These are phyloP conservation scores for Lactarius deliciosus DNA, from an alignment of 768 basidiomycete genomes.

Conservation along the genomic window DNA sequence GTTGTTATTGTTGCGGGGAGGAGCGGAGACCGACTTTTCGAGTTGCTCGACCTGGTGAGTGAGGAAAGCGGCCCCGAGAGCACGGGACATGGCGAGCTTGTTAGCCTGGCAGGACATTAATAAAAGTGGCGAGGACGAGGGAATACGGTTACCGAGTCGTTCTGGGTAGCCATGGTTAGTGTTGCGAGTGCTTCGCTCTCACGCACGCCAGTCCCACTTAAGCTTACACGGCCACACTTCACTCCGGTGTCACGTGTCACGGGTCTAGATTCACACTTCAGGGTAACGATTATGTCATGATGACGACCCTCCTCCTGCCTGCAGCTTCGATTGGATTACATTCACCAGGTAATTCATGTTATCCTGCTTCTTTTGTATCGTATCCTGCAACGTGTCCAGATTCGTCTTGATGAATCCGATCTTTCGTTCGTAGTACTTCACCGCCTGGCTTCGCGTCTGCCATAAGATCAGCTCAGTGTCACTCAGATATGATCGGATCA, in stretches of 20 bases:
- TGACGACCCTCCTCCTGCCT: constrained; percentile 25
- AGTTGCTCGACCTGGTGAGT: constrained; percentile 87
- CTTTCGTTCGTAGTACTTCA: constrained; percentile 79
- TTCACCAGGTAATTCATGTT: constrained; percentile 74
- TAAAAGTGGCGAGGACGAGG: neutral
- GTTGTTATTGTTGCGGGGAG: constrained; percentile 38
- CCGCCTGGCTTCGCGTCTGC: constrained; percentile 81
- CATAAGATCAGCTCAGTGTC: neutral
- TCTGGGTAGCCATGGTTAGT: neutral
- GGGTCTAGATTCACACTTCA: neutral
- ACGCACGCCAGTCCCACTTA: neutral
- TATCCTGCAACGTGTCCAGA: constrained; percentile 82
- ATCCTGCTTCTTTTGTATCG: constrained; percentile 88
- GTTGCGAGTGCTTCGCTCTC: neutral
- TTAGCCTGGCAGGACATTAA: constrained; percentile 33
- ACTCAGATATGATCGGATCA: neutral
- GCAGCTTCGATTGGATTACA: constrained; percentile 67
- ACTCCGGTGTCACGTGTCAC: neutral
- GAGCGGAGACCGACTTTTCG: constrained; percentile 62
- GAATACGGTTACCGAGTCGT: neutral
- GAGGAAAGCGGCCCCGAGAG: constrained; percentile 83
- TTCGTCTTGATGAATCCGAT: constrained; percentile 79
- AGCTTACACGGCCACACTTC: neutral
- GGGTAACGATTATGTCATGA: neutral
- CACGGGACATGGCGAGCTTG: constrained; percentile 81